These are phyloP conservation scores for Abrus pulchellus DNA, from an alignment of 306 rosid species.

Conservation along the genomic window DNA sequence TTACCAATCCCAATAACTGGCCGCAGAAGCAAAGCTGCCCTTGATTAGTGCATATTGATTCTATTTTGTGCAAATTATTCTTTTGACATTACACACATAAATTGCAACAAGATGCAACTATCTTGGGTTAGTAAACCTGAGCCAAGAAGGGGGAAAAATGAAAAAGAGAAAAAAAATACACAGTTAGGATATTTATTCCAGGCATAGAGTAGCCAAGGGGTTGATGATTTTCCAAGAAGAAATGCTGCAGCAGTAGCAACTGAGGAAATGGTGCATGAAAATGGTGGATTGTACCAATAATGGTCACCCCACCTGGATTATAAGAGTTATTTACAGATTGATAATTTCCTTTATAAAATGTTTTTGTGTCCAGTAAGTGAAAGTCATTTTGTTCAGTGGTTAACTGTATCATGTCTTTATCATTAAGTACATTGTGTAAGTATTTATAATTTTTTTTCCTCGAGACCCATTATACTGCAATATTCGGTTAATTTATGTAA, in stretches of 20 bases:
- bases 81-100: slow-evolving; percentile 52
- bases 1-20: slow-evolving; percentile 83
- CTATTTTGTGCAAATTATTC: slow-evolving; percentile 48
- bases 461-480: slow-evolving; percentile 41
- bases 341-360: slow-evolving; percentile 44
- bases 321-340: slow-evolving; percentile 38
- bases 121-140: slow-evolving; percentile 42
- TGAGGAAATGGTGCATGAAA: slow-evolving; percentile 40
- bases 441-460: slow-evolving; percentile 40
- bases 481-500: slow-evolving; percentile 34
- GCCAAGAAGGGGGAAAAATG: slow-evolving; percentile 5
- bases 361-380: slow-evolving; percentile 40
- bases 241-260: slow-evolving; percentile 39
- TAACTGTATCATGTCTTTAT: slow-evolving; percentile 44
- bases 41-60: slow-evolving; percentile 63
- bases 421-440: slow-evolving; percentile 49
- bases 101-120: slow-evolving; percentile 50
- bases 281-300: slow-evolving; percentile 30
- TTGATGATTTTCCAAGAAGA: slow-evolving; percentile 6
- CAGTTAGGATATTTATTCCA: slow-evolving; percentile 54
- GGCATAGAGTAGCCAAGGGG: slow-evolving; percentile 41
- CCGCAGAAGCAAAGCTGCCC: slow-evolving; percentile 83
- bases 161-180: slow-evolving; percentile 40
- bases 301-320: slow-evolving; percentile 30
- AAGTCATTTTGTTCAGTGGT: slow-evolving; percentile 43